These are phyloP conservation scores for Pleurotus ostreatus DNA, from an alignment of 768 basidiomycete species.

Conservation along the genomic window DNA sequence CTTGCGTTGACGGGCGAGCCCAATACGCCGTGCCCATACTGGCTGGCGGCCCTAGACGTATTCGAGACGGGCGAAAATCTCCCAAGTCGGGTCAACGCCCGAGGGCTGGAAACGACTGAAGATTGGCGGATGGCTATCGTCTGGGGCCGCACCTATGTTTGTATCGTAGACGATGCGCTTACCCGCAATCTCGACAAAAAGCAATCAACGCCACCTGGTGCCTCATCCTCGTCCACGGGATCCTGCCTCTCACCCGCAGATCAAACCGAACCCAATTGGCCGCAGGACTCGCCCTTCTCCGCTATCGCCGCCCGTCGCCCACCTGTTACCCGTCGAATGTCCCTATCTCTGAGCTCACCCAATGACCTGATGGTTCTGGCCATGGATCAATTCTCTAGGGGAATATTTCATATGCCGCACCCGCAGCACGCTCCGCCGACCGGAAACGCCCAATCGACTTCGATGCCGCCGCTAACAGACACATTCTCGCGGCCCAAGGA, in stretches of 20 bases:
- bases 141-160: constrained; percentile 64
- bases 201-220: neutral
- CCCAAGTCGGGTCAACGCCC: constrained; percentile 39
- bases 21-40: constrained; percentile 45
- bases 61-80: constrained; percentile 67
- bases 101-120: constrained; percentile 31
- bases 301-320: constrained; percentile 44
- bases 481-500: constrained; percentile 54
- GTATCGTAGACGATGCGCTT: constrained; percentile 51
- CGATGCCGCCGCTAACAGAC: constrained; percentile 17
- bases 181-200: constrained; percentile 22
- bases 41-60: constrained; percentile 66
- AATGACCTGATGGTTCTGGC: constrained; percentile 56
- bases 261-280: constrained; percentile 45
- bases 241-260: constrained; percentile 9
- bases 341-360: constrained; percentile 34
- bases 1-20: constrained; percentile 56
- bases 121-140: constrained; percentile 69
- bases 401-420: constrained; percentile 71
- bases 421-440: constrained; percentile 21
- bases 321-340: constrained; percentile 46
- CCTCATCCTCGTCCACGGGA: neutral
- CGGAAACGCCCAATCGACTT: constrained; percentile 3
- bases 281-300: constrained; percentile 47
- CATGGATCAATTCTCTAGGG: constrained; percentile 66